These are phyloP conservation scores for Alternaria rosae DNA, from an alignment of 2,329 filamentous ascomycete genomes.

Conservation along the genomic window DNA sequence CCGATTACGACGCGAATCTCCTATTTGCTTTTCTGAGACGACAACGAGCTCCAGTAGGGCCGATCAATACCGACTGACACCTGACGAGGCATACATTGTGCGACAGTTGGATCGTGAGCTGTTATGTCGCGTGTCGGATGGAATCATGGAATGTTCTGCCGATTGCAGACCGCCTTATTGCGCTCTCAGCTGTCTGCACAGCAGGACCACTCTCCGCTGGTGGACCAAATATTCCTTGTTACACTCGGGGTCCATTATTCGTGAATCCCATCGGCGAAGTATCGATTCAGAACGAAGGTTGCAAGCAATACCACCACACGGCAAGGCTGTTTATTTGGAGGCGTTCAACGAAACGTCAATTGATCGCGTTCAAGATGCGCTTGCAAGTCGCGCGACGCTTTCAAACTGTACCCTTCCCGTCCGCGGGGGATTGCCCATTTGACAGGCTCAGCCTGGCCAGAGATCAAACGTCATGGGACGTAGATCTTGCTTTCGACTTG, in stretches of 20 bases:
- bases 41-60: neutral
- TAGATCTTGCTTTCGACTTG: neutral
- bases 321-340: constrained; percentile 19
- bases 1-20: constrained; percentile 13
- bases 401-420: neutral
- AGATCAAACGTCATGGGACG: neutral
- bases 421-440: neutral
- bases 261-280: neutral
- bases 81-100: neutral
- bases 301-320: constrained; percentile 12
- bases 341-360: constrained; percentile 1
- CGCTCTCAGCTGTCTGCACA: constrained; percentile 18
- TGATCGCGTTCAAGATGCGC: neutral
- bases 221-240: constrained; percentile 9
- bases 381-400: neutral
- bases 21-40: constrained; percentile 11
- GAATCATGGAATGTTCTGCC: neutral
- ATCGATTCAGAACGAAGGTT: constrained; percentile 8
- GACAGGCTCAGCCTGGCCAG: neutral
- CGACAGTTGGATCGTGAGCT: neutral
- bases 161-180: neutral
- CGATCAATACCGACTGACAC: constrained; percentile 5
- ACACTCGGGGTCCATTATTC: neutral
- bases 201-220: constrained; percentile 17
- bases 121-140: neutral